Evolutionary conservation across 1,284 basidiomycete genomes (phyloP), one percentile per base, ranked within the genome.

Genomic region (Heterobasidion irregulare): DNA sequence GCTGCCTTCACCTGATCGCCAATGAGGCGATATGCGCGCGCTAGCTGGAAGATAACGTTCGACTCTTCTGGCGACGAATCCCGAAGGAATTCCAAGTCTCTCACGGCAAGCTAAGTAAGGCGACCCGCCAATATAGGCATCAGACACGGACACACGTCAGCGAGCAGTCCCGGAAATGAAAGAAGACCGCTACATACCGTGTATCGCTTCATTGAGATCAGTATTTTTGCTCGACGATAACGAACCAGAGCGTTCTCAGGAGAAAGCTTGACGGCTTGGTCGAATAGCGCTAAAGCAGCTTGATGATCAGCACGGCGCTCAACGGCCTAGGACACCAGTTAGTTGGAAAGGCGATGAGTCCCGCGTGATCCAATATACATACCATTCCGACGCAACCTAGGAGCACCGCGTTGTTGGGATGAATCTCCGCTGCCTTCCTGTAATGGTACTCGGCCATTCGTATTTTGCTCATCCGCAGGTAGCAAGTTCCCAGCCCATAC

Each of bases 401-500:
- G 59, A 97, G 74, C 18, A 97, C 92, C 18, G 92, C 90, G 69
- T 95, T 98, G 61, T 84, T 82, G 47, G 92, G 90, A 70, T 97
- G 93, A 68, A 98, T 94, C 63, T 90, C 83, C 38, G 85, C 78
- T 2, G 95, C 94, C 67, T 87, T 88, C 62, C 89, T 82, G 75
- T 92, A 97, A 72, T 97, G 94, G 73, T 94, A 97, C 69, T 97
- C 92, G 43, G 94, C 94, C 58, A 94, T 76, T 53, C 89, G 83
- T 60, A 89, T 75, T 75, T 94, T 95, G 72, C 89, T 94, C 79
- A 88, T 89, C 63, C 90, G 82, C 68, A 94, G 77, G 76, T 96
- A 98, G 66, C 93, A 95, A 51, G 90, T 89, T 54, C 95, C 94
- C 62, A 98, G 76, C n/a, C 95, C 95, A 72, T 97, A 98, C 93